Evolutionary conservation across 257 asterid species (phyloP).

Genomic region (Ocimum tenuiflorum): DNA sequence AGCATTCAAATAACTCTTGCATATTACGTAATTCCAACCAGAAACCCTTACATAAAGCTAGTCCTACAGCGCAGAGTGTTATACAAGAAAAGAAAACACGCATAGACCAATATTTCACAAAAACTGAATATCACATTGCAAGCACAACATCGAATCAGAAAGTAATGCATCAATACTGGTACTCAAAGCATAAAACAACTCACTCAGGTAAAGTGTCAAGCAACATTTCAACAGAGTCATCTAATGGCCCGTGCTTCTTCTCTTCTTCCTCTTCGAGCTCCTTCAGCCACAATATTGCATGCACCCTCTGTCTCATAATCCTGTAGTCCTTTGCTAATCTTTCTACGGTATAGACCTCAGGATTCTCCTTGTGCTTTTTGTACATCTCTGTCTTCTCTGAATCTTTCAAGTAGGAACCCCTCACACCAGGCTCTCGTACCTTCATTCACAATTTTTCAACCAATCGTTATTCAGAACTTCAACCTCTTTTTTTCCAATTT

Average conservation of each 20-base stretch:
- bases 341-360: constrained; percentile 77
- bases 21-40: background rate
- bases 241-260: constrained; percentile 72
- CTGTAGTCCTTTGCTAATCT: constrained; percentile 83
- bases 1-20: background rate
- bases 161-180: constrained; percentile 19
- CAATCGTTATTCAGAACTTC: background rate
- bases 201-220: constrained; percentile 88
- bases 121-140: background rate
- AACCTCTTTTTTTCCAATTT: background rate
- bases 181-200: constrained; percentile 36
- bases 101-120: background rate
- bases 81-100: background rate
- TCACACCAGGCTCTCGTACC: constrained; percentile 91
- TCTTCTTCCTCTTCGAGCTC: constrained; percentile 78
- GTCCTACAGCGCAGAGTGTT: background rate
- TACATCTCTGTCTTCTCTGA: constrained; percentile 86
- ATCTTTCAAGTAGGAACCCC: constrained; percentile 78
- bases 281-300: constrained; percentile 82
- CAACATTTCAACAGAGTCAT: constrained; percentile 64
- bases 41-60: background rate
- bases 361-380: constrained; percentile 82
- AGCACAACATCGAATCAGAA: constrained; percentile 7
- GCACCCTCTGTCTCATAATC: constrained; percentile 96
- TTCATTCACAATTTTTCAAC: constrained; percentile 24